Conservation (phyloP, 2,329 filamentous ascomycete genomes). For the Pyrenophora seminiperda region DNA sequence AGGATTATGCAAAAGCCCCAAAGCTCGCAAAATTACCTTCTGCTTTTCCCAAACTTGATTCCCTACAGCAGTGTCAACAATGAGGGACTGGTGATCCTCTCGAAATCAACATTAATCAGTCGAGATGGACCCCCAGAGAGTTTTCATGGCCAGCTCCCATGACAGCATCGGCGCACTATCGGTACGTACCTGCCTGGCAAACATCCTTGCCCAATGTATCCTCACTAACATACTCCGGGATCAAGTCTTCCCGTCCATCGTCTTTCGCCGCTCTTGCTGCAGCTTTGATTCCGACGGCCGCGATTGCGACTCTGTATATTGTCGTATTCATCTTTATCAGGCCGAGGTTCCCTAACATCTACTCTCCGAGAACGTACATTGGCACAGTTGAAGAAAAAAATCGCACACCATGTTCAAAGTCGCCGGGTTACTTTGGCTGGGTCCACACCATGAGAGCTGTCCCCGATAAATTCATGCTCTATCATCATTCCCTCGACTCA, state of each 20-base stretch:
- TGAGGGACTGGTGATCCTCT: constrained; percentile 8
- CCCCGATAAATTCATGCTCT: constrained; percentile 78
- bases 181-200: constrained; percentile 18
- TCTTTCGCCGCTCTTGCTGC: constrained; percentile 42
- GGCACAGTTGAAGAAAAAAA: constrained; percentile 51
- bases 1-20: constrained; percentile 3
- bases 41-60: neutral
- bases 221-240: constrained; percentile 12
- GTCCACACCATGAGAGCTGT: constrained; percentile 57
- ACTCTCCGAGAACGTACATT: constrained; percentile 53
- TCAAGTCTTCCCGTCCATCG: constrained; percentile 39
- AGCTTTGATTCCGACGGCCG: constrained; percentile 43
- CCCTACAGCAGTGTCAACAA: neutral
- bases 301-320: constrained; percentile 39
- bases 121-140: constrained; percentile 25
- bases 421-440: constrained; percentile 46
- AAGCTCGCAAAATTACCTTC: neutral
- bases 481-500: constrained; percentile 89
- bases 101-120: neutral
- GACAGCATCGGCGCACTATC: constrained; percentile 20
- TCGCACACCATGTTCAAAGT: constrained; percentile 48
- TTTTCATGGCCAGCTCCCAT: constrained; percentile 20
- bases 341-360: constrained; percentile 51
- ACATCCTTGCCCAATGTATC: neutral
- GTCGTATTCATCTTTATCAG: constrained; percentile 50